Evolutionary conservation across 768 basidiomycete genomes (phyloP), one percentile per base, ranked within the genome.

Genomic region (Guyanaporus albipodus): DNA sequence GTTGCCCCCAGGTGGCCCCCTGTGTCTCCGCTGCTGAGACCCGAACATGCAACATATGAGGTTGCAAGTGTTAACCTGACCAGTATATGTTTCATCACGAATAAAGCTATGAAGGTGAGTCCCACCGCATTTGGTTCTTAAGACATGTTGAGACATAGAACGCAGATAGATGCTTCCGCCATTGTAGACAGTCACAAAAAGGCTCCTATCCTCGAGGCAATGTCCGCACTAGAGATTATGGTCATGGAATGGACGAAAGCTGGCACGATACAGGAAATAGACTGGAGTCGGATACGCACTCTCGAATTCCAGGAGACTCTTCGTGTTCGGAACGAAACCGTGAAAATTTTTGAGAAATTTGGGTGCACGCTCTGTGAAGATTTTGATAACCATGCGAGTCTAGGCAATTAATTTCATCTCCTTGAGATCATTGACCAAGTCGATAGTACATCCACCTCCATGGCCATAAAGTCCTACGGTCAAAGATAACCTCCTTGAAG

Each of bases 291-390:
- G 42, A 77, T 92, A 63, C 79, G 87, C 36, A 74, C 80, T n/a
- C 67, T 99, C 8, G 93, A 97, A 44, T 96, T 98, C 63, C 91
- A 97, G 64, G 95, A 97, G 53, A 69, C 74, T 18, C 61, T 97
- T 42, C 78, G 79, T 48, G 59, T 73, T 32, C 73, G 93, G 48
- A 71, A 83, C 41, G 67, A 66, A 10, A 61, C 85, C 6, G 61
- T 69, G 2, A 63, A 73, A 49, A 68, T 68, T 22, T 59, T 87
- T 24, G 54, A 65, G 12, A 69, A 45, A 5, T 70, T 68, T 35
- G 64, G 58, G 4, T 93, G 89, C 65, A 65, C 68, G 15, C 60
- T 68, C 8, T 95, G 91, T 56, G 68, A 70, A 2, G 69, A 85
- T 26, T 93, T 97, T 55, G 69, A 78, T 10, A 67, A 81, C 8